Percentiles rank a stretch among this genome's conserved stretches.
phyloP scores from a whole-genome alignment of 1,284 basidiomycete genomes.

The Pseudozyma thailandica region DNA sequence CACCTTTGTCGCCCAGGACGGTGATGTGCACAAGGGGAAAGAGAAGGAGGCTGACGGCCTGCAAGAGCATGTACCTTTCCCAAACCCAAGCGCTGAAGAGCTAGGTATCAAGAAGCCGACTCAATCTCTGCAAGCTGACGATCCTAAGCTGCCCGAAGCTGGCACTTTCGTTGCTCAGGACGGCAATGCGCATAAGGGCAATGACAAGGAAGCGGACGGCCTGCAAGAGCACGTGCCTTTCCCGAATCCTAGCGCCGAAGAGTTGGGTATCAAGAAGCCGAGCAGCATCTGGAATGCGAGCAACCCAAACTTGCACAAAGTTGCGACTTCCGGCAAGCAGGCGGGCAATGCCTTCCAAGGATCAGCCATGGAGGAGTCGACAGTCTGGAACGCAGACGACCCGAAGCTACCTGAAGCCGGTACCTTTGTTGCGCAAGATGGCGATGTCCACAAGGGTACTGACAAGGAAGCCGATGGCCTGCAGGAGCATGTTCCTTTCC shows the following conservation, averaged over 20 bases:
- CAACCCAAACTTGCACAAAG: too few species aligned
- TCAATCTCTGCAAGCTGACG: neutral
- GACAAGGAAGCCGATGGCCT: conserved; percentile 3
- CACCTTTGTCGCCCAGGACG: neutral
- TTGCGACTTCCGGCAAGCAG: too few species aligned
- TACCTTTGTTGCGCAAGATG: conserved; percentile 19
- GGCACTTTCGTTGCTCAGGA: neutral
- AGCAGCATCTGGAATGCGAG: neutral
- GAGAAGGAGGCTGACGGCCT: neutral
- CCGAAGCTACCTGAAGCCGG: conserved; percentile 22
- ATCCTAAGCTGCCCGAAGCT: neutral
- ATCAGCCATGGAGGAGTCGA: too few species aligned
- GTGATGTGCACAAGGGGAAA: neutral
- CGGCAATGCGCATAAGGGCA: conserved; percentile 2
- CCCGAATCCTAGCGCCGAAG: conserved; percentile 4
- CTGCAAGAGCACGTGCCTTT: conserved; percentile 7
- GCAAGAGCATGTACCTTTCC: conserved; percentile 4
- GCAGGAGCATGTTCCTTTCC: conserved; percentile 22
- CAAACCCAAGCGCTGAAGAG: neutral
- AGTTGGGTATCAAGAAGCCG: conserved; percentile 8
- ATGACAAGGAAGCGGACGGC: neutral
- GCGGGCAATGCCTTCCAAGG: too few species aligned
- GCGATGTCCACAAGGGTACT: conserved; percentile 8
- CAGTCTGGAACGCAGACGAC: conserved; percentile 12
- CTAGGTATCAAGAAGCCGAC: conserved; percentile 1